phyloP scores from a whole-genome alignment of 805 yeast species.

The Soucietia sequanensis region DNA sequence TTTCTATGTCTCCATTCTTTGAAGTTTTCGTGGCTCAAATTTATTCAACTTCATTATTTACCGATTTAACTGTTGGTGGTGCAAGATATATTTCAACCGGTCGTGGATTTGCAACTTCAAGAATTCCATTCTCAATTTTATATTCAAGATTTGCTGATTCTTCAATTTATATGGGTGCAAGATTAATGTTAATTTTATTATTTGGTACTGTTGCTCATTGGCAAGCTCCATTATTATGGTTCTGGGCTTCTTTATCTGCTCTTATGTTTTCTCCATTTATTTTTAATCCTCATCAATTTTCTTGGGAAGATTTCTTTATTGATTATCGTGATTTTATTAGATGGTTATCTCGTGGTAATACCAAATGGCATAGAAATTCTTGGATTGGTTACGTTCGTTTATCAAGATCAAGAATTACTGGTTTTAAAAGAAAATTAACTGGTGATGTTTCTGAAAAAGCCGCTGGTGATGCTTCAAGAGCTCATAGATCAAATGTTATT shows the following conservation, averaged over 20 bases:
- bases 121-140: constrained; percentile 63
- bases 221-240: constrained; percentile 95
- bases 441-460: constrained; percentile 69
- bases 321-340: constrained; percentile 93
- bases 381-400: constrained; percentile 83
- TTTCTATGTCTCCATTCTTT: constrained; percentile 72
- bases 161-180: constrained; percentile 81
- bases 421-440: constrained; percentile 74
- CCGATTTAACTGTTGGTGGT: constrained; percentile 73
- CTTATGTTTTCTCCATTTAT: constrained; percentile 89
- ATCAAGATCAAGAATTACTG: constrained; percentile 86
- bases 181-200: constrained; percentile 68
- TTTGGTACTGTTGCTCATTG: constrained; percentile 77
- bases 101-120: constrained; percentile 74
- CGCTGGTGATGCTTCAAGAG: constrained; percentile 68
- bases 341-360: constrained; percentile 90
- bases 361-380: constrained; percentile 84
- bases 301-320: constrained; percentile 93
- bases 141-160: constrained; percentile 75
- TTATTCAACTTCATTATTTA: constrained; percentile 66
- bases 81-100: constrained; percentile 83
- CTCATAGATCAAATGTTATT: constrained; percentile 73
- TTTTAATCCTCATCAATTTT: constrained; percentile 97
- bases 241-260: constrained; percentile 91
- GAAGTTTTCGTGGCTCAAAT: constrained; percentile 79